phyloP scores from a whole-genome alignment of 768 basidiomycete species.

The Russula sp. region DNA sequence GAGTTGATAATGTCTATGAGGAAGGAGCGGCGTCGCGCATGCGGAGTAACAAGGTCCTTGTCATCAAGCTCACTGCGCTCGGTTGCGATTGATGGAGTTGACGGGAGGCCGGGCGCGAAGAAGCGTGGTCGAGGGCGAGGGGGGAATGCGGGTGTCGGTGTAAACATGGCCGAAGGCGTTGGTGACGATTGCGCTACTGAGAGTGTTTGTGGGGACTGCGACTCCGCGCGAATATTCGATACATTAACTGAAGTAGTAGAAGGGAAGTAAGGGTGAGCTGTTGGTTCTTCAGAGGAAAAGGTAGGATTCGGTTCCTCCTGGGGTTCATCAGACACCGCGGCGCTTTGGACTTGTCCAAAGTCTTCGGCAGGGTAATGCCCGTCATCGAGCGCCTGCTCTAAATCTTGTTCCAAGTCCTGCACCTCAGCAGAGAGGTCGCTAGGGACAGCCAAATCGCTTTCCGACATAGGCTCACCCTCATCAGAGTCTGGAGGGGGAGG shows the following conservation, averaged over 20 bases:
- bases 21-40: slow-evolving; percentile 70
- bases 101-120: slow-evolving; percentile 26
- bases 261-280: slow-evolving; percentile 10
- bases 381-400: slow-evolving; percentile 6
- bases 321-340: background rate
- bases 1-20: slow-evolving; percentile 80
- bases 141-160: slow-evolving; percentile 62
- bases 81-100: slow-evolving; percentile 11
- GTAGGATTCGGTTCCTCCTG: slow-evolving; percentile 44
- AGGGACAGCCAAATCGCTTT: slow-evolving; percentile 7
- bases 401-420: slow-evolving; percentile 10
- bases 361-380: background rate
- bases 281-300: slow-evolving; percentile 57
- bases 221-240: background rate
- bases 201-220: slow-evolving; percentile 31
- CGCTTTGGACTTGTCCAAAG: background rate
- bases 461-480: slow-evolving; percentile 6
- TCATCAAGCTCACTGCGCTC: slow-evolving; percentile 20
- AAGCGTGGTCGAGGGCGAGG: slow-evolving; percentile 58
- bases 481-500: slow-evolving; percentile 20
- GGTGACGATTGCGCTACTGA: slow-evolving; percentile 49
- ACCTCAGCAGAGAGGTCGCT: slow-evolving; percentile 12
- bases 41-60: slow-evolving; percentile 53
- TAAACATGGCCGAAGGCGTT: slow-evolving; percentile 47
- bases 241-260: slow-evolving; percentile 3